Percentiles rank a stretch among this genome's conserved stretches.
Evolutionary conservation across 306 rosid species (phyloP).

Genomic region (Rosa persica): DNA sequence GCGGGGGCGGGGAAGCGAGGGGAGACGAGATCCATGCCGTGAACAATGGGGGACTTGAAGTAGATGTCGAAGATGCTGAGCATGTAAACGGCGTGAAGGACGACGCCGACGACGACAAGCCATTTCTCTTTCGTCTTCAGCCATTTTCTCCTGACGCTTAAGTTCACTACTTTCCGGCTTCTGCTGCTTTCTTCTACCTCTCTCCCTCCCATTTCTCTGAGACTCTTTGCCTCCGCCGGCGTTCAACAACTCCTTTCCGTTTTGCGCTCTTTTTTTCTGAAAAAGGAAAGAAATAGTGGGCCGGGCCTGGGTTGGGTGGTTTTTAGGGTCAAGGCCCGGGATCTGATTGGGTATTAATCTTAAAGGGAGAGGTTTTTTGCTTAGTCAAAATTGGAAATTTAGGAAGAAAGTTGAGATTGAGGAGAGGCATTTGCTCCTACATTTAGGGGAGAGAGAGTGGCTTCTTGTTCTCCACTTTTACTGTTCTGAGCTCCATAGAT

Average conservation of each 20-base stretch:
- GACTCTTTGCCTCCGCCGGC: slow-evolving; percentile 31
- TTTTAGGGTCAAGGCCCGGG: not conserved
- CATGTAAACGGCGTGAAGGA: slow-evolving; percentile 85
- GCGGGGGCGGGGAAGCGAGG: slow-evolving; percentile 85
- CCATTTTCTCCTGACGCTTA: slow-evolving; percentile 42
- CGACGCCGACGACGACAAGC: slow-evolving; percentile 71
- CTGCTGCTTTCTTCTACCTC: slow-evolving; percentile 17
- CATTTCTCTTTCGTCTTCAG: slow-evolving; percentile 64
- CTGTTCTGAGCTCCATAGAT: not conserved
- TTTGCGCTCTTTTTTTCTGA: not conserved
- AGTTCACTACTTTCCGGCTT: slow-evolving; percentile 6
- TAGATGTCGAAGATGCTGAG: slow-evolving; percentile 89
- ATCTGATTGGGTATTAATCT: not conserved
- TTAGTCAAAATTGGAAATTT: not conserved
- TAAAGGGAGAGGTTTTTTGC: not conserved
- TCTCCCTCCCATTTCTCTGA: slow-evolving; percentile 36
- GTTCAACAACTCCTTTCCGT: too few species aligned
- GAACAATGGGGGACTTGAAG: slow-evolving; percentile 84
- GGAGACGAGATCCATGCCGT: slow-evolving; percentile 64
- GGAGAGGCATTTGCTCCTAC: not conserved
- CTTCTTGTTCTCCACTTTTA: not conserved
- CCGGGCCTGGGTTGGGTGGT: not conserved
- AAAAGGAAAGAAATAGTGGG: not conserved
- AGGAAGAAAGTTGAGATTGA: not conserved
- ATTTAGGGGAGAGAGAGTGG: not conserved